Base-by-base conservation (phyloP, 2,329 filamentous ascomycete genomes). In the Sporothrix humicola region DNA sequence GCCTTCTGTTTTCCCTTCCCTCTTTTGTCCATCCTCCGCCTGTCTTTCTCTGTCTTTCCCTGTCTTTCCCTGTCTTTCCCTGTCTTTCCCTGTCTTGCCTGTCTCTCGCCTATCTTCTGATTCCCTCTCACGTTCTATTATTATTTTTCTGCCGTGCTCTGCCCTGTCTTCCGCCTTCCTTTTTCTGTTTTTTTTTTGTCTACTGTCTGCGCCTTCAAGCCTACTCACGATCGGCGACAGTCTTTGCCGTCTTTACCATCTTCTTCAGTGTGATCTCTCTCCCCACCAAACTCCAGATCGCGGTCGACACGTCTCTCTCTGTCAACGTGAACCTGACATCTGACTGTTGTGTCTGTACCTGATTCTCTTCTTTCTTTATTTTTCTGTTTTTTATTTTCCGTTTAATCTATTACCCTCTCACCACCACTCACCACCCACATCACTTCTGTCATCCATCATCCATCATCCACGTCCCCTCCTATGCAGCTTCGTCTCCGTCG, bases 121-220 rank as follows among this genome's bases (percentile, higher is more conserved):
- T 7, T 37, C 31, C 31, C 31, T 37, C 31, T 37, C 31, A 37
- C 3, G 31, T 37, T 37, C 31, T 37, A 37, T 37, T 52, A 15
- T n/a, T 12, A 13, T 26, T 58, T 8, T 58, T 31, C 8, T 58
- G 12, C 17, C n/a, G n/a, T 63, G 15, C 37, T 63, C 31, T n/a
- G 42, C 20, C 15, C 31, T 66, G 61, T 3, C 61, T n/a, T 54
- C 23, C 20, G 58, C 15, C 46, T 72, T 26, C 54, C 23, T 20
- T 13, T 54, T 44, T 65, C 56, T 61, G 17, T 72, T 66, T 7
- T 23, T n/a, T 71, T 42, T 63, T 65, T 66, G 66, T 31, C 52
- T 58, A 26, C n/a, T 26, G 9, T 44, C 31, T 26, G 12, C 20
- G 1, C 23, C 44, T 23, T 69, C 31, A 37, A 37, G 17, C 26